Conservation (phyloP, 805 yeast genomes). For the Brettanomyces custersianus region DNA sequence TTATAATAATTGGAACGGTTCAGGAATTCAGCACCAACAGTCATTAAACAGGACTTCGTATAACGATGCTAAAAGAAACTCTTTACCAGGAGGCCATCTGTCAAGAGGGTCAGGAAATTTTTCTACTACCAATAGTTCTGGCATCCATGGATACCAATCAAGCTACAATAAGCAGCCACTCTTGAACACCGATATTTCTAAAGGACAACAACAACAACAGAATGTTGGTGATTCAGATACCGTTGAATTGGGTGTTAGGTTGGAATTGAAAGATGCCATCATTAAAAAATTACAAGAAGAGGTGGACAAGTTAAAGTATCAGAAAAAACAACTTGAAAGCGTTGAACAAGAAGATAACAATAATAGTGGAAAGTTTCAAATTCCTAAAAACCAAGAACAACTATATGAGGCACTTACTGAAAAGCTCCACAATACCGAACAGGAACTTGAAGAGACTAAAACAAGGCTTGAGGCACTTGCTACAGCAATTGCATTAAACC, state of each 20-base stretch:
- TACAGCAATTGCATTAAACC: conserved; percentile 46
- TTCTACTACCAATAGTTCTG: too few species aligned
- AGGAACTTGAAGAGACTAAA: conserved; percentile 55
- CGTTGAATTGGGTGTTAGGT: conserved; percentile 38
- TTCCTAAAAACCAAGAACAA: conserved; percentile 27
- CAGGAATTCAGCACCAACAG: too few species aligned
- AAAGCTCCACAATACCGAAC: conserved; percentile 20
- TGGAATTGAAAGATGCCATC: conserved; percentile 46
- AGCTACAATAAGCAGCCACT: too few species aligned
- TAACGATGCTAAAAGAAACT: too few species aligned
- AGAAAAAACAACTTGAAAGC: conserved; percentile 34
- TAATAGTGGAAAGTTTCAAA: conserved; percentile 20
- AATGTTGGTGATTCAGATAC: too few species aligned
- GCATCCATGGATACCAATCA: too few species aligned
- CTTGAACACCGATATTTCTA: too few species aligned
- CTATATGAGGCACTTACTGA: conserved; percentile 22
- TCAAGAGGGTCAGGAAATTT: too few species aligned
- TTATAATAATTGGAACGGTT: too few species aligned
- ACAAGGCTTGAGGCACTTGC: conserved; percentile 52
- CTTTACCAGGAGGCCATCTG: too few species aligned
- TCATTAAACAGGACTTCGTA: too few species aligned
- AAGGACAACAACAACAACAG: too few species aligned
- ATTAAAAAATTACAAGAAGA: conserved; percentile 38
- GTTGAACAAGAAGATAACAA: conserved; percentile 5
- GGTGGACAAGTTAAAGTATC: conserved; percentile 29